Evolutionary conservation across 257 asterid genomes (phyloP).

Genomic region (Datura wrightii): DNA sequence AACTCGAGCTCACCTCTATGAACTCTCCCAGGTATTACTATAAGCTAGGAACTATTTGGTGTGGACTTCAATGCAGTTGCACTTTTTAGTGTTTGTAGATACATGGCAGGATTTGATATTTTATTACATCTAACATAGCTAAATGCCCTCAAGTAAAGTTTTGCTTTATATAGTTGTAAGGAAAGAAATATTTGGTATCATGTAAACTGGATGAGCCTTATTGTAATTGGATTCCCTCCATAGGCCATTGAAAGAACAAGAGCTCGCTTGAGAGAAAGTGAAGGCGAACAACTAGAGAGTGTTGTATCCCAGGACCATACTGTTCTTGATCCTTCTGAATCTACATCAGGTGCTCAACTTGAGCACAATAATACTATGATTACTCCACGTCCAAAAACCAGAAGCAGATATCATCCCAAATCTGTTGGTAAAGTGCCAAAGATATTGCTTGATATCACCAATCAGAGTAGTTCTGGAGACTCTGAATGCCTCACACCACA

Average conservation of each 20-base stretch:
- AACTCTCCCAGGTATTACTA: neutral
- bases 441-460: constrained; percentile 69
- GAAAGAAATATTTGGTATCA: neutral
- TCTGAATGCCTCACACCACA: constrained; percentile 64
- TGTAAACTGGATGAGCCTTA: neutral
- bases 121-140: neutral
- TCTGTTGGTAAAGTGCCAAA: constrained; percentile 68
- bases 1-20: neutral
- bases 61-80: neutral
- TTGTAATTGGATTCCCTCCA: neutral
- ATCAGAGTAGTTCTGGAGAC: constrained; percentile 44
- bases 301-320: constrained; percentile 53
- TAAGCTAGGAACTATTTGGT: neutral
- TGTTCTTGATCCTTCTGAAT: constrained; percentile 49
- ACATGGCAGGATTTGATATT: neutral
- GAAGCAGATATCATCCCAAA: constrained; percentile 41
- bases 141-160: neutral
- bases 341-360: constrained; percentile 63
- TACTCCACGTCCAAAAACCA: constrained; percentile 53
- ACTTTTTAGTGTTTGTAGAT: neutral
- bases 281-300: constrained; percentile 58
- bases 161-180: neutral
- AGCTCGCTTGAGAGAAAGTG: constrained; percentile 55
- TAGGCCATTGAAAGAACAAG: constrained; percentile 76
- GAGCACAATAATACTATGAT: constrained; percentile 52